Evolutionary conservation across 2,329 filamentous ascomycete genomes (phyloP), one percentile per base, ranked within the genome.

Genomic region (Colletotrichum lindemuthianum): DNA sequence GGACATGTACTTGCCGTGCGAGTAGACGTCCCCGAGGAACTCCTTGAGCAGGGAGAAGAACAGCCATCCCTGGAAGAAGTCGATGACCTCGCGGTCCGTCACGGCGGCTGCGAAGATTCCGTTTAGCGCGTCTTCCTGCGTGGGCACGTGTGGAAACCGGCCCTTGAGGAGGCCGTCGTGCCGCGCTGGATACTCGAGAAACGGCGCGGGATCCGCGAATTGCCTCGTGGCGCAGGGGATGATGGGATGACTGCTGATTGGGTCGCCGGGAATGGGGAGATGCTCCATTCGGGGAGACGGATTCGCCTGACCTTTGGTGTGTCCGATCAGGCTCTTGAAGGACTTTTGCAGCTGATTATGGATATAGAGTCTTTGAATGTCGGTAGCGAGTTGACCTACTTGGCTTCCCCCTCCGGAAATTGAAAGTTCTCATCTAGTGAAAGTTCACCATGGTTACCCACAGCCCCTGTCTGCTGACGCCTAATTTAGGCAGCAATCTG

Each of bases 181-280:
- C 43, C 57, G 49, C 15, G 49, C 51, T 3, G 48, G 57, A 8
- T 65, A 65, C 15, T 41, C 37, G 56, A 60, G 49, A 33, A 65
- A 65, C 15, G 60, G 49, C 7, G 43, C 56, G 6, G 49, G 12
- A 9, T 65, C 32, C 39, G 16, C 41, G 12, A 52, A 59, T 6
- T 48, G 60, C 24, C 12, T 33, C 7, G 60, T 54, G n/a, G 33
- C 41, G 13, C 53, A 37, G 7, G 3, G 5, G 36, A 64, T 45
- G 5, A 8, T 24, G 11, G 55, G 56, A 11, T 51, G 56, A 2
- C 32, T 33, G 8, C 39, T 12, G 24, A 60, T 60, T 6, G 60
- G 60, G 37, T 60, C 60, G 7, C 57, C 56, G n/a, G 60, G 60
- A 6, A 65, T n/a, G 7, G 60, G 56, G 5, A 65, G 60, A 37